phyloP scores from a whole-genome alignment of 345 rosid species.

The Pelargonium nanum region DNA sequence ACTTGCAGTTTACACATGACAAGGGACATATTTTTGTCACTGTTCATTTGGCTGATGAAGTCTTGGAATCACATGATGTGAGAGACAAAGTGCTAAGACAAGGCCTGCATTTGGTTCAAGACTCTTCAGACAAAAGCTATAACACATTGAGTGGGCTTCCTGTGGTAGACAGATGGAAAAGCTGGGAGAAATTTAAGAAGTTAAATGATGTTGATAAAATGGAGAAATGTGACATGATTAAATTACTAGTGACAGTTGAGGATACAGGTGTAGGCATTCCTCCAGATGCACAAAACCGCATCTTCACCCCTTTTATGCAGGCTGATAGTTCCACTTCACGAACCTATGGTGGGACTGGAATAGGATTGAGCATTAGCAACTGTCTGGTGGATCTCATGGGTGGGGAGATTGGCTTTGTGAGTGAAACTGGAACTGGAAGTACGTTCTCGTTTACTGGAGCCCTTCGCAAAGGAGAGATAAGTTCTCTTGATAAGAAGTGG shows the following conservation, averaged over 20 bases:
- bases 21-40: conserved; percentile 83
- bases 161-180: conserved; percentile 65
- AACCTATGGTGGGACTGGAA: conserved; percentile 92
- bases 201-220: conserved; percentile 13
- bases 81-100: conserved; percentile 48
- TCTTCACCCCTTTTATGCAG: conserved; percentile 95
- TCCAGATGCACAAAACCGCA: conserved; percentile 55
- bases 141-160: conserved; percentile 69
- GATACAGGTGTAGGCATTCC: conserved; percentile 94
- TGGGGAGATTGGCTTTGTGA: conserved; percentile 86
- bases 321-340: conserved; percentile 98
- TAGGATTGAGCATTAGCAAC: conserved; percentile 88
- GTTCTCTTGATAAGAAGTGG: conserved; percentile 30
- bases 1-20: conserved; percentile 65
- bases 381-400: conserved; percentile 86
- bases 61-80: conserved; percentile 23
- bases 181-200: conserved; percentile 63
- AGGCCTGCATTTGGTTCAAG: conserved; percentile 33
- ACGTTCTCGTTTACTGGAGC: conserved; percentile 75
- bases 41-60: conserved; percentile 69
- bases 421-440: conserved; percentile 63
- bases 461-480: conserved; percentile 40
- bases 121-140: conserved; percentile 17
- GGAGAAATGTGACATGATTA: conserved; percentile 32
- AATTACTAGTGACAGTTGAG: conserved; percentile 71